These are phyloP conservation scores for Magnusiomyces ingens DNA, from an alignment of 1,139 yeast species.

Conservation along the genomic window DNA sequence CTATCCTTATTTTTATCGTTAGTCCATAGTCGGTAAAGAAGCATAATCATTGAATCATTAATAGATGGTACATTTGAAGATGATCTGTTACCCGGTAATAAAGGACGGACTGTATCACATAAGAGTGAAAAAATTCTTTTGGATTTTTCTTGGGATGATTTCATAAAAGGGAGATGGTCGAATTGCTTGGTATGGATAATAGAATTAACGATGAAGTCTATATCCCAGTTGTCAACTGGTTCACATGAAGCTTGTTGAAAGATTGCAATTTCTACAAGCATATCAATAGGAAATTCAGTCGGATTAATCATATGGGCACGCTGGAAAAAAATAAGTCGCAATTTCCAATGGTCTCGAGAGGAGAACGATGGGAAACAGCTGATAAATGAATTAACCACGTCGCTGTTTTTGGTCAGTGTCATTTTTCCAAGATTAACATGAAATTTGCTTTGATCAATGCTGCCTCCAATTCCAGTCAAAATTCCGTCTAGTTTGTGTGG, in stretches of 20 bases:
- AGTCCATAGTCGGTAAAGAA: slow-evolving; percentile 28
- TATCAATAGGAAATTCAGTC: slow-evolving; percentile 27
- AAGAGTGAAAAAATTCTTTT: slow-evolving; percentile 26
- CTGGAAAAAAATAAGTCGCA: slow-evolving; percentile 37
- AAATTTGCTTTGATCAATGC: no score
- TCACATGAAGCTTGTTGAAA: slow-evolving; percentile 31
- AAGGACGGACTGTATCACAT: slow-evolving; percentile 26
- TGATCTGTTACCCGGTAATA: slow-evolving; percentile 21
- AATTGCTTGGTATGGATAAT: slow-evolving; percentile 28
- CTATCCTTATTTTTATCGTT: slow-evolving; percentile 6
- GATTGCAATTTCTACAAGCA: slow-evolving; percentile 24
- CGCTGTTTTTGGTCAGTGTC: slow-evolving; percentile 8
- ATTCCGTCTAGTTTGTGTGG: no score
- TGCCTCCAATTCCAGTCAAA: no score
- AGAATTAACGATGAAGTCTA: slow-evolving; percentile 27
- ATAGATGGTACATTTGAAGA: slow-evolving; percentile 9
- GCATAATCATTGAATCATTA: slow-evolving; percentile 9
- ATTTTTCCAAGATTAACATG: no score
- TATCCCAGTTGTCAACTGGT: slow-evolving; percentile 26
- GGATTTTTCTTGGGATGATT: slow-evolving; percentile 24
- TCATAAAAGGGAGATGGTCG: slow-evolving; percentile 18
- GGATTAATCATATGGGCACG: slow-evolving; percentile 39
- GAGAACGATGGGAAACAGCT: slow-evolving; percentile 29
- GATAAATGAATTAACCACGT: slow-evolving; percentile 27
- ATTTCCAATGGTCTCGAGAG: slow-evolving; percentile 31